Conservation (phyloP, 345 rosid species). For the Camelina laxa region DNA sequence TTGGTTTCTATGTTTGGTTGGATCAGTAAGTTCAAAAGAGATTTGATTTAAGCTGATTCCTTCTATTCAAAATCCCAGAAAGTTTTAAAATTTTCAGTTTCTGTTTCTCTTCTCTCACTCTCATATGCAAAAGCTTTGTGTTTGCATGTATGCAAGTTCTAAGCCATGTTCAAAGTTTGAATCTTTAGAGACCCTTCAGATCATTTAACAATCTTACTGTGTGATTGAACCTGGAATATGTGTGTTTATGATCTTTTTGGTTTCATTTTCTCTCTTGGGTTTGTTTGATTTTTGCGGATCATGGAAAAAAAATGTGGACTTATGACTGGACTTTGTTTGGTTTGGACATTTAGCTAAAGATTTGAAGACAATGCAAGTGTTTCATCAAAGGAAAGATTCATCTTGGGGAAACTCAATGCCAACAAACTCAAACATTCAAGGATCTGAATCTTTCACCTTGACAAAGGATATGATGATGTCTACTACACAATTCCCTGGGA, state of each 20-base stretch:
- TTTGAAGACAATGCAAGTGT: conserved; percentile 46
- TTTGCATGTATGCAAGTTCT: conserved; percentile 35
- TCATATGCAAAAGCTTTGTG: conserved; percentile 1
- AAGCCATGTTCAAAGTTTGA: conserved; percentile 15
- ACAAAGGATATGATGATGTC: conserved; percentile 38
- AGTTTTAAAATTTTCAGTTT: background rate
- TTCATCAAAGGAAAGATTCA: conserved; percentile 28
- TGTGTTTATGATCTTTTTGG: background rate
- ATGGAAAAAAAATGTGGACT: conserved; percentile 19
- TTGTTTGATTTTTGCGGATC: conserved; percentile 22
- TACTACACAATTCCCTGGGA: conserved; percentile 43
- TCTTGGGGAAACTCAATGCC: conserved; percentile 32
- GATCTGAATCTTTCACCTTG: conserved; percentile 34
- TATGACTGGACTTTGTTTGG: conserved; percentile 27
- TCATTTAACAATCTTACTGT: conserved; percentile 3
- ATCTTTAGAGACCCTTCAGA: conserved; percentile 9
- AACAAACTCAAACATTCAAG: conserved; percentile 34
- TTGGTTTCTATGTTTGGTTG: conserved; percentile 23
- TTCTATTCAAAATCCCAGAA: conserved; percentile 9
- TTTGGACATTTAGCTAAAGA: conserved; percentile 29
- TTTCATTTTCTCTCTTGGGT: conserved; percentile 18
- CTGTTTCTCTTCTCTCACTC: background rate
- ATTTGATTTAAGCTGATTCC: conserved; percentile 15
- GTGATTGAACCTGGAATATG: conserved; percentile 4
- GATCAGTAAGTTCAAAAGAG: conserved; percentile 32